Evolutionary conservation across 2,329 filamentous ascomycete species (phyloP), one percentile per base, ranked within the genome.

Genomic region (Colletotrichum sojae): DNA sequence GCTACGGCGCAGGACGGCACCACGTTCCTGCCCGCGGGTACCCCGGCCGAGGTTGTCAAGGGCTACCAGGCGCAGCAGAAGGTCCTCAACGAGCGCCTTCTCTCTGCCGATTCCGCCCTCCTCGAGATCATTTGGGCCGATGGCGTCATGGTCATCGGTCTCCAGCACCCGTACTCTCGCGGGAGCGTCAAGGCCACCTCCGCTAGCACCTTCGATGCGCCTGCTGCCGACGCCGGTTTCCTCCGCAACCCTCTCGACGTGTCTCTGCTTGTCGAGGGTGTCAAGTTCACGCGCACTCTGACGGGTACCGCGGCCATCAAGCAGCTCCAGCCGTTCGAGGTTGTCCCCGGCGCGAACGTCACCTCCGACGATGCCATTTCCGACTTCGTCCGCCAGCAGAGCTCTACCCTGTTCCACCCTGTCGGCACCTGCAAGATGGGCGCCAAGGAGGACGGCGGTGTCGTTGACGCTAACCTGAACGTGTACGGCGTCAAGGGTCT

Each of bases 151-250:
- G 40, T 75, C 3, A 75, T 82, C 18, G 78, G 79, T 63, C 73
- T 79, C 43, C 74, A 79, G 61, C 79, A 82, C 69, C 81, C 81
- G 3, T 75, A 83, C 48, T 80, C 78, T 46, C 77, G 82, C 13
- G 82, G 82, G 25, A 79, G 77, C 20, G 77, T 83, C 56, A 77
- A 76, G 45, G 79, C 83, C 52, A 76, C 80, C 72, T 73, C 76
- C 1, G 73, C 73, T 0, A 75, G 83, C 72, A 79, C 80, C 12
- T 73, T 76, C 8, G 75, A 70, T 3, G 73, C 74, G 22, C 81
- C 82, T 1, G 60, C 78, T 6, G 76, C 83, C 40, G 81, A 84
- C 73, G 80, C 80, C 71, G 78, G 78, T 59, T 78, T 77, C 9
- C 76, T 75, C 9, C 78, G 78, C 12, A 79, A 83, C 63, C 82